Evolutionary conservation across 2,329 filamentous ascomycete genomes (phyloP), one percentile per base, ranked within the genome.

Genomic region (Ophiostoma sp.): DNA sequence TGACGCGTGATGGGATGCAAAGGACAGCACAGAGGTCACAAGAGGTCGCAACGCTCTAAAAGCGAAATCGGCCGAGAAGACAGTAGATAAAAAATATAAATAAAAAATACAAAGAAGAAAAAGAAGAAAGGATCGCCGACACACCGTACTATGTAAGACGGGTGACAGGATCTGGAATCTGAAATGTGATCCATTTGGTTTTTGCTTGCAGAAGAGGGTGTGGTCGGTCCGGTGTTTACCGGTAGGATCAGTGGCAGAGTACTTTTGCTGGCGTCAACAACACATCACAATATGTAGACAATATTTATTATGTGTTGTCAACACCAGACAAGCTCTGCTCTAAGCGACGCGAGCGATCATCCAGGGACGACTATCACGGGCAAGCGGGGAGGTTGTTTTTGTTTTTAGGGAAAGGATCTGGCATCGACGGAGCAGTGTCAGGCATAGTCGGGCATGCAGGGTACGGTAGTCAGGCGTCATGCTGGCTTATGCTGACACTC

Each of bases 281-380:
- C 27, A 3, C 3, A 57, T 13, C n/a, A 27, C 27, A 10, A 27
- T 4, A 3, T 11, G 1, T 11, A 13, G n/a, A 5, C 13, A 48
- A 3, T 17, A 48, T 17, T 31, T 31, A 31, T 3, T 41, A 15
- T 41, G 39, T 41, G 6, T 41, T 10, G 2, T 41, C n/a, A 57
- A 15, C 23, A 23, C 11, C 10, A 13, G 10, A 27, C 52, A 57
- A 27, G 52, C 52, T 27, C 15, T 17, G 44, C 13, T 48, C 52
- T 57, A 57, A 57, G 52, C 52, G 52, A 57, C 17, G 52, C 52
- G 52, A 57, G 52, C 44, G 52, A 57, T 57, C 52, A 57, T 23
- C n/a, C 3, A 27, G 44, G 20, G 44, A n/a, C 44, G 8, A 48
- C 17, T 48, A n/a, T 48, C 44, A n/a, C 17, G 44, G 10, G 20